These are phyloP conservation scores for Fusarium paranaense DNA, from an alignment of 2,329 filamentous ascomycete genomes.

Conservation along the genomic window DNA sequence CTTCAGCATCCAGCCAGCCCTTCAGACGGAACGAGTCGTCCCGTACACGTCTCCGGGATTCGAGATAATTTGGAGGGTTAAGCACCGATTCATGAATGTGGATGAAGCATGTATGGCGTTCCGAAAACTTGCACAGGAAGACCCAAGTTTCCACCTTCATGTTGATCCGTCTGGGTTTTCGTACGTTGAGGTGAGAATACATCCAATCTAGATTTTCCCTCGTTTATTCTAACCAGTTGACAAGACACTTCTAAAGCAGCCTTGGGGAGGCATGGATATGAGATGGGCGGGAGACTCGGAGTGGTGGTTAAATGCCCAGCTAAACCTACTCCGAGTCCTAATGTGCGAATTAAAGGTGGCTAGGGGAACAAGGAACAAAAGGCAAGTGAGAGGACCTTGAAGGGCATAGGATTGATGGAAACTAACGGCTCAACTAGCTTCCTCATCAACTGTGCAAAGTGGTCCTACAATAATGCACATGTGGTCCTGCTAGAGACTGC, in stretches of 20 bases:
- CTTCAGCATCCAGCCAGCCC: neutral
- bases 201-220: no score
- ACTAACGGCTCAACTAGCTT: neutral
- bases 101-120: neutral
- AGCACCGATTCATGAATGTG: neutral
- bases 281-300: no score
- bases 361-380: neutral
- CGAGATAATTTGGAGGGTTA: neutral
- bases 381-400: neutral
- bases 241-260: fast-evolving
- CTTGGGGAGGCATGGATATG: fast-evolving
- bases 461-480: neutral
- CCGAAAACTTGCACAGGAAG: neutral
- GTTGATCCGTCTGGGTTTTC: neutral
- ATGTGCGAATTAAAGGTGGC: neutral
- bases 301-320: neutral
- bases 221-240: fast-evolving
- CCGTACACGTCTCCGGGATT: slow-evolving; percentile 11
- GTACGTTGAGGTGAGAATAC: neutral
- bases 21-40: neutral
- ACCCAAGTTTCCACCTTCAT: neutral
- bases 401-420: fast-evolving
- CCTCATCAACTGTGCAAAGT: neutral
- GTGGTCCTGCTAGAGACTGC: neutral
- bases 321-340: neutral